Conservation (phyloP, 495 filamentous ascomycete species). For the Monascus purpureus region DNA sequence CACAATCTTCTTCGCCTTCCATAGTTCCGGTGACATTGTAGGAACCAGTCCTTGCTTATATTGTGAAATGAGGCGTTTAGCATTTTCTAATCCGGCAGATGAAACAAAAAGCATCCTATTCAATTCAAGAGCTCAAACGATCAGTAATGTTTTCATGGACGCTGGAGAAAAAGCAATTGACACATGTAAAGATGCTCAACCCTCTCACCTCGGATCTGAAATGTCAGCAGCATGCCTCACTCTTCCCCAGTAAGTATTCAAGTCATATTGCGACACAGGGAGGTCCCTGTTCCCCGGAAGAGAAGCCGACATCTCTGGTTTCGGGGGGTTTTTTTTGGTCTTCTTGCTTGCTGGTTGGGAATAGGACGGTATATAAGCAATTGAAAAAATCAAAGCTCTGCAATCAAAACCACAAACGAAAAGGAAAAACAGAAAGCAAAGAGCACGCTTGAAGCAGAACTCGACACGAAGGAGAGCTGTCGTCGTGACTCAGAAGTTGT, state of each 20-base stretch:
- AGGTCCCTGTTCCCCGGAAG: conserved; percentile 75
- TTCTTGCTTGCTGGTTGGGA: background rate
- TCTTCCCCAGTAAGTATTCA: conserved; percentile 87
- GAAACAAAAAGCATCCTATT: conserved; percentile 70
- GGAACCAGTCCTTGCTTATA: conserved; percentile 72
- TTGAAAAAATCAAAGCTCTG: background rate
- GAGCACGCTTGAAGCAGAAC: too few species aligned
- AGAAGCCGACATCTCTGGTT: conserved; percentile 81
- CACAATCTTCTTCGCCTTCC: conserved; percentile 90
- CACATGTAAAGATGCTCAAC: background rate
- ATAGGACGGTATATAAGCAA: conserved; percentile 3
- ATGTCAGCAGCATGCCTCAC: conserved; percentile 83
- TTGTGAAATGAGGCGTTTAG: conserved; percentile 57
- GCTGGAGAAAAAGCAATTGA: background rate
- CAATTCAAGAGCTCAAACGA: too few species aligned
- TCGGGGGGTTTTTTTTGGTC: background rate
- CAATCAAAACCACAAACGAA: too few species aligned
- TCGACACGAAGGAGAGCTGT: conserved; percentile 1
- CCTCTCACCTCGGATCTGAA: conserved; percentile 83
- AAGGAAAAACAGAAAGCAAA: too few species aligned
- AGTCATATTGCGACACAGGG: conserved; percentile 80
- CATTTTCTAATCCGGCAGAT: conserved; percentile 59
- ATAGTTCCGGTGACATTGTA: conserved; percentile 77
- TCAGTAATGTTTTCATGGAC: background rate
- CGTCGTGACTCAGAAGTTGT: conserved; percentile 2